These are phyloP conservation scores for Helminthosporium solani DNA, from an alignment of 2,329 filamentous ascomycete genomes.

Conservation along the genomic window DNA sequence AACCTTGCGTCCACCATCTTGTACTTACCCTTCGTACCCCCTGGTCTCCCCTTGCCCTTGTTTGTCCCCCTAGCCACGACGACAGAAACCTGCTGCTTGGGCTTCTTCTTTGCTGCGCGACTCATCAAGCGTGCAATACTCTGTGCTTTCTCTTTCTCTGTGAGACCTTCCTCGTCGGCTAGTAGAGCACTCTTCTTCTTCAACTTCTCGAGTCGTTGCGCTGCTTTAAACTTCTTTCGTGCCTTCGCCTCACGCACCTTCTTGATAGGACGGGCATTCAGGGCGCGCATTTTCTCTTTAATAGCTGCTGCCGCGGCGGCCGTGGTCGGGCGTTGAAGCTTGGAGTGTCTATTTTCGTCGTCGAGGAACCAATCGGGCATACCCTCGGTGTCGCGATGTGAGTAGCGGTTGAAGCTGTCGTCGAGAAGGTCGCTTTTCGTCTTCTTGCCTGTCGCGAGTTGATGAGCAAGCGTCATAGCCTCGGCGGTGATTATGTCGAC, in stretches of 20 bases:
- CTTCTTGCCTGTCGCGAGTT: conserved; percentile 83
- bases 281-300: conserved; percentile 87
- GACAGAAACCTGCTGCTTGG: conserved; percentile 77
- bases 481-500: conserved; percentile 99
- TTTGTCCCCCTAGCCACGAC: conserved; percentile 86
- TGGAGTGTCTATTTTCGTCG: conserved; percentile 83
- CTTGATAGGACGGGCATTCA: conserved; percentile 97
- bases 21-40: conserved; percentile 92
- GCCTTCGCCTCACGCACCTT: conserved; percentile 97
- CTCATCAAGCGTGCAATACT: conserved; percentile 79
- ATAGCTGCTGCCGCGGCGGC: conserved; percentile 88
- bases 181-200: conserved; percentile 95
- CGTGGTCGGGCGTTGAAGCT: conserved; percentile 81
- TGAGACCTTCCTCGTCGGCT: conserved; percentile 85
- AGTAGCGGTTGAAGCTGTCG: conserved; percentile 89
- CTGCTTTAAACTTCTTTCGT: conserved; percentile 94
- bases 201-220: conserved; percentile 86
- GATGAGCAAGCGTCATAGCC: conserved; percentile 95
- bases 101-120: conserved; percentile 82
- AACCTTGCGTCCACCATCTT: conserved; percentile 94
- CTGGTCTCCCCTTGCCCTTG: conserved; percentile 79
- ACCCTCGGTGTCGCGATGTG: conserved; percentile 87
- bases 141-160: conserved; percentile 91
- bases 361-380: conserved; percentile 98
- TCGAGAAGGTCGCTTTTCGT: conserved; percentile 78